These are phyloP conservation scores for Naumovozyma dairenensis DNA, from an alignment of 805 yeast species.

Conservation along the genomic window DNA sequence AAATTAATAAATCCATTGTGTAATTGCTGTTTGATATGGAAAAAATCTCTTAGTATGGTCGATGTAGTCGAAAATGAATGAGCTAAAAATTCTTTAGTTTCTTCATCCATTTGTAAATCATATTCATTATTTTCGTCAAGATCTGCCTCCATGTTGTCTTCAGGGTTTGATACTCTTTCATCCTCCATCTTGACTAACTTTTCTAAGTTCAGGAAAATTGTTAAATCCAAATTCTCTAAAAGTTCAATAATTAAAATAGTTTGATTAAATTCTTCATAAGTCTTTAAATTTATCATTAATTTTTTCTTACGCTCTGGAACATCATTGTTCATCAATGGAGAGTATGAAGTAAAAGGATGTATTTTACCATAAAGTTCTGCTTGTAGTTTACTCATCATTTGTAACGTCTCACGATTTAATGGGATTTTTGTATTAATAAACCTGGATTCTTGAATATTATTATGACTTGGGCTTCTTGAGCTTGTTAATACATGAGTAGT, in stretches of 20 bases:
- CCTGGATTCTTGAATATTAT: too few species aligned
- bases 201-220: constrained; percentile 19
- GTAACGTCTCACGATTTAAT: constrained; percentile 16
- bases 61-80: constrained; percentile 16
- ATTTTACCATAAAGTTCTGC: constrained; percentile 9
- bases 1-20: constrained; percentile 49
- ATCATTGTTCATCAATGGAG: too few species aligned
- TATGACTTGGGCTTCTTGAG: too few species aligned
- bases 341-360: too few species aligned
- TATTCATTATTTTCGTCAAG: not conserved
- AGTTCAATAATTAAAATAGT: constrained; percentile 15
- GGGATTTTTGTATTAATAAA: constrained; percentile 13
- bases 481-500: too few species aligned
- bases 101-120: constrained; percentile 8
- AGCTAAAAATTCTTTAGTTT: constrained; percentile 20
- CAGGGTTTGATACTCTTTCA: constrained; percentile 3
- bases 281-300: constrained; percentile 17
- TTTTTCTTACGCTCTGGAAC: too few species aligned
- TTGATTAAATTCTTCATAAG: constrained; percentile 20
- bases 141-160: not conserved
- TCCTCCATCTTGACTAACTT: constrained; percentile 11
- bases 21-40: constrained; percentile 57
- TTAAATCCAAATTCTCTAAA: constrained; percentile 20
- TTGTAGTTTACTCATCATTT: constrained; percentile 12
- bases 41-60: constrained; percentile 45